These are phyloP conservation scores for Filobasidium floriforme DNA, from an alignment of 768 basidiomycete genomes.

Conservation along the genomic window DNA sequence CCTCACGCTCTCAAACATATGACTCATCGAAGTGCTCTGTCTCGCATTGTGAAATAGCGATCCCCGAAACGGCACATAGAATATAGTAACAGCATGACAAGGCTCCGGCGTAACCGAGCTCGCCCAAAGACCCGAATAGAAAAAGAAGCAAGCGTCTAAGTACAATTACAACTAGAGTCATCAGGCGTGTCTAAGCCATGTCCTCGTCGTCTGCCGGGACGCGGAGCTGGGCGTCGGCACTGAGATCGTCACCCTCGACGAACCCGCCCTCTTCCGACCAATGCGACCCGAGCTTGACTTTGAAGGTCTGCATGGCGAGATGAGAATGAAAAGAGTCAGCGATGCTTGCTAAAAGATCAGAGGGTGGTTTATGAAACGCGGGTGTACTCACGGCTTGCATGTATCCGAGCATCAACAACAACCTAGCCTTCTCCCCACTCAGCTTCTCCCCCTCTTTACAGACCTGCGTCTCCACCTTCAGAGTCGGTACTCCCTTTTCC, in stretches of 20 bases:
- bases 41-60: too few relatives aligned
- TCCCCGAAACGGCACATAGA: too few relatives aligned
- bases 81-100: too few relatives aligned
- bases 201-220: not conserved
- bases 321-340: not conserved
- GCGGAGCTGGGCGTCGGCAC: not conserved
- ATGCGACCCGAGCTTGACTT: slow-evolving; percentile 38
- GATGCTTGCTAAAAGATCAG: not conserved
- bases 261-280: slow-evolving; percentile 42
- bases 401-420: slow-evolving; percentile 83
- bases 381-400: slow-evolving; percentile 60
- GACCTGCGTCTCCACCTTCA: slow-evolving; percentile 69
- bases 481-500: slow-evolving; percentile 77
- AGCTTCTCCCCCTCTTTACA: slow-evolving; percentile 75
- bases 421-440: slow-evolving; percentile 78
- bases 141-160: not conserved
- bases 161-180: not conserved
- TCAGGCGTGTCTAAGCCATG: not conserved
- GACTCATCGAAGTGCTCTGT: too few relatives aligned
- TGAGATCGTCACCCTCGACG: slow-evolving; percentile 32
- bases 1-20: too few relatives aligned
- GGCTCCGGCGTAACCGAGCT: too few relatives aligned
- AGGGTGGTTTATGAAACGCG: not conserved
- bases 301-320: slow-evolving; percentile 36
- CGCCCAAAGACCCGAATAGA: not conserved